These are phyloP conservation scores for Aspergillus texensis DNA, from an alignment of 2,329 filamentous ascomycete genomes.

Conservation along the genomic window DNA sequence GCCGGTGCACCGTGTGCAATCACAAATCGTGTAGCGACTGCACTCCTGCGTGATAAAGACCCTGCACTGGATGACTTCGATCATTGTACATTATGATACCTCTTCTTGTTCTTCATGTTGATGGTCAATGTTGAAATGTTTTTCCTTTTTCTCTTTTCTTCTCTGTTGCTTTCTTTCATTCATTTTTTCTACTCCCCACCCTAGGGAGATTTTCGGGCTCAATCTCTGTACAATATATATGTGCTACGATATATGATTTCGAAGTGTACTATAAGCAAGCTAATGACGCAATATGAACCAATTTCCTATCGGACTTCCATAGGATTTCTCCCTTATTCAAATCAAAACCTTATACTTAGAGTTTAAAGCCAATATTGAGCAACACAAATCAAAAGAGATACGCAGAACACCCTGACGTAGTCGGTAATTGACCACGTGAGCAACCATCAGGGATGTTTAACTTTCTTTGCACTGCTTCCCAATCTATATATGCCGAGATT, in stretches of 20 bases:
- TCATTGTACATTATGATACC: background rate
- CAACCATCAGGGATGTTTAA: background rate
- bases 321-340: no score
- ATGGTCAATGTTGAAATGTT: background rate
- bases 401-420: no score
- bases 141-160: background rate
- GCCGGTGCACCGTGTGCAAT: conserved; percentile 23
- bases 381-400: no score
- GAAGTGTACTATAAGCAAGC: no score
- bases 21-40: conserved; percentile 15
- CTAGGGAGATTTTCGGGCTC: background rate
- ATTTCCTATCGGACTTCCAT: no score
- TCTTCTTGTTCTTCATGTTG: background rate
- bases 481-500: background rate
- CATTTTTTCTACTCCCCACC: background rate
- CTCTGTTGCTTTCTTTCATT: background rate
- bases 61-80: background rate
- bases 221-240: background rate
- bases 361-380: no score
- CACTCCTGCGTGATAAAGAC: background rate
- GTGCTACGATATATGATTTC: no score
- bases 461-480: background rate
- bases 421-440: background rate
- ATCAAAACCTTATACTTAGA: no score
- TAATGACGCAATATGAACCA: no score